phyloP scores from a whole-genome alignment of 495 filamentous ascomycete genomes.

The Hypomontagnella monticulosa region DNA sequence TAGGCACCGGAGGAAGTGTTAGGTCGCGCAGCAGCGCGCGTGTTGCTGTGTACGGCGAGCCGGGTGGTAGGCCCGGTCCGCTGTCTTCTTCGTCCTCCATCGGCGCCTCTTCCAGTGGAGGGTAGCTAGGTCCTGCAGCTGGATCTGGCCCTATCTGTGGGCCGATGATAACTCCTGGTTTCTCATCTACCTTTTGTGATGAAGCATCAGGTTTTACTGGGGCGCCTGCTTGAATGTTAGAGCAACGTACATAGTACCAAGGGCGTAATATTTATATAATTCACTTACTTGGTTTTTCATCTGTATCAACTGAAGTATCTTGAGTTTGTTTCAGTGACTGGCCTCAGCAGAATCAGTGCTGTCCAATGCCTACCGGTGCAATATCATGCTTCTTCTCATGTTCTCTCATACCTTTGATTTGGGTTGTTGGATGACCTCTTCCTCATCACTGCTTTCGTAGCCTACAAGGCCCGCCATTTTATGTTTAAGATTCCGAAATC shows the following conservation, averaged over 20 bases:
- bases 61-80: slow-evolving; percentile 53
- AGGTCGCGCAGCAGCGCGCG: slow-evolving; percentile 77
- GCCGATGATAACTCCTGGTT: slow-evolving; percentile 35
- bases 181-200: slow-evolving; percentile 30
- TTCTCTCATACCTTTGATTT: slow-evolving; percentile 47
- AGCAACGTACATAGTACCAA: neutral
- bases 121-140: slow-evolving; percentile 45
- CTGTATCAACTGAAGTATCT: slow-evolving; percentile 21
- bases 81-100: slow-evolving; percentile 24
- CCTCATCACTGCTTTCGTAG: slow-evolving; percentile 84
- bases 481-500: no score
- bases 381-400: slow-evolving; percentile 23
- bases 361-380: slow-evolving; percentile 38
- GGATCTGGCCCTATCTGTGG: slow-evolving; percentile 43
- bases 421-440: slow-evolving; percentile 52
- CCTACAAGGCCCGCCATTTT: slow-evolving; percentile 72
- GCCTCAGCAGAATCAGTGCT: slow-evolving; percentile 48
- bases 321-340: slow-evolving; percentile 44
- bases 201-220: slow-evolving; percentile 17
- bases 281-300: slow-evolving; percentile 32
- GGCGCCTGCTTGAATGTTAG: slow-evolving; percentile 23
- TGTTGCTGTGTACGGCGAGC: slow-evolving; percentile 74
- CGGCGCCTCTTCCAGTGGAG: slow-evolving; percentile 45
- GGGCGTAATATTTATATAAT: neutral
- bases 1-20: slow-evolving; percentile 82